A percentile compares a stretch with the other conserved stretches of the same genome.
Evolutionary conservation across 768 basidiomycete species (phyloP).

Genomic region (Mycena leptocephala): DNA sequence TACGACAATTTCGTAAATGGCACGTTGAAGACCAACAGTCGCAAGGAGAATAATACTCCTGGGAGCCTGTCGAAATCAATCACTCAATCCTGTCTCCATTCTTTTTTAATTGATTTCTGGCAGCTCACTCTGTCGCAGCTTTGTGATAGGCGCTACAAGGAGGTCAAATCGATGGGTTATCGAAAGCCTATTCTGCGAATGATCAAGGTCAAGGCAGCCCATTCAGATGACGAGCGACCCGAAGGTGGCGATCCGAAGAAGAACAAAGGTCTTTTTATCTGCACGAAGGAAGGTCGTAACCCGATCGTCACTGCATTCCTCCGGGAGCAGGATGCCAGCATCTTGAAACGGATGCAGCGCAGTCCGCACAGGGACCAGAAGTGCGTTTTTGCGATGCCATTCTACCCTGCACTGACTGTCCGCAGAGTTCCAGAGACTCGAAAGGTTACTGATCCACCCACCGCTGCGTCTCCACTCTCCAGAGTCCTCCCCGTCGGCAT

Average conservation of each 20-base stretch:
- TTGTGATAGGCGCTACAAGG: neutral
- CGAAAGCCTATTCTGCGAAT: slow-evolving; percentile 1
- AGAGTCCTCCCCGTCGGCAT: neutral
- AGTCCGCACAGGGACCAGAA: too few species aligned
- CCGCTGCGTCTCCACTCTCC: neutral
- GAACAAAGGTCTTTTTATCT: neutral
- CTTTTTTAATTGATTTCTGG: neutral
- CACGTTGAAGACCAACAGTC: neutral
- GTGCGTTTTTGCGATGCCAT: neutral
- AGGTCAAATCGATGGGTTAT: neutral
- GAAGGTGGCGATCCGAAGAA: neutral
- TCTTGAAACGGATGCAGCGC: neutral
- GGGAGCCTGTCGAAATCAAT: neutral
- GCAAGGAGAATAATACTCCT: slow-evolving; percentile 5
- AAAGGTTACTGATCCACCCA: neutral
- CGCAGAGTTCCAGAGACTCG: neutral
- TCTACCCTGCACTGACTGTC: neutral
- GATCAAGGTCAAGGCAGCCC: neutral
- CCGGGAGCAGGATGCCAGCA: neutral
- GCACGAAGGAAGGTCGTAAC: neutral
- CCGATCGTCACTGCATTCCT: neutral
- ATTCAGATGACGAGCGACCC: slow-evolving; percentile 11
- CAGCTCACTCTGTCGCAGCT: neutral
- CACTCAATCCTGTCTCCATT: neutral
- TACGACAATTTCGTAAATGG: slow-evolving; percentile 16